phyloP scores from a whole-genome alignment of 169 alveolate genomes.

The Plasmodium billcollinsi region DNA sequence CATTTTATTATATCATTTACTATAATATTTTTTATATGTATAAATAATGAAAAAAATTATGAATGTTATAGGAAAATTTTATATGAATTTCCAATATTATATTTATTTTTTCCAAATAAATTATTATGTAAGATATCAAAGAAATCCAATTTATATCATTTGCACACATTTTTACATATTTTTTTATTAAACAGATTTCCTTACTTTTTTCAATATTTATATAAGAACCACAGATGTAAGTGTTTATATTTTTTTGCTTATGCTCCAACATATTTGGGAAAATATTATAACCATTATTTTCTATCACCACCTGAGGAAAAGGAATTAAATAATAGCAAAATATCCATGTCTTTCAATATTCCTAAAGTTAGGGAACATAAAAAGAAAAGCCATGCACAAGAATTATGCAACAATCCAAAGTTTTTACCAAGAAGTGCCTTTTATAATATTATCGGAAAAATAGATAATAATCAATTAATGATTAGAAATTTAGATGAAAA shows the following conservation, averaged over 20 bases:
- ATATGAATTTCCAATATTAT: slow-evolving; percentile 58
- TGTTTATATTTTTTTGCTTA: slow-evolving; percentile 59
- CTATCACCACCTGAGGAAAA: background rate
- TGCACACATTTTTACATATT: slow-evolving; percentile 64
- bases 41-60: slow-evolving; percentile 69
- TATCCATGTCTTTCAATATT: slow-evolving; percentile 1
- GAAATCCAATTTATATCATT: slow-evolving; percentile 49
- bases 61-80: slow-evolving; percentile 33
- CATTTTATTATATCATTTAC: slow-evolving; percentile 47
- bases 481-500: too few relatives aligned
- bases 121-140: slow-evolving; percentile 58
- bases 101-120: slow-evolving; percentile 57
- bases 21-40: slow-evolving; percentile 12
- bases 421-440: too few relatives aligned
- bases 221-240: slow-evolving; percentile 48
- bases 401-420: too few relatives aligned
- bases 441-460: too few relatives aligned
- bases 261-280: slow-evolving; percentile 49
- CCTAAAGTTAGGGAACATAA: too few relatives aligned
- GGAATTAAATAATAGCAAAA: slow-evolving; percentile 2
- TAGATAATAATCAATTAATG: too few relatives aligned
- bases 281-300: slow-evolving; percentile 33
- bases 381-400: too few relatives aligned
- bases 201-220: slow-evolving; percentile 51
- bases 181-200: slow-evolving; percentile 57